A percentile compares a stretch with the other conserved stretches of the same genome.
These are phyloP conservation scores for Anthracocystis walkeri DNA, from an alignment of 1,284 basidiomycete genomes.

Conservation along the genomic window DNA sequence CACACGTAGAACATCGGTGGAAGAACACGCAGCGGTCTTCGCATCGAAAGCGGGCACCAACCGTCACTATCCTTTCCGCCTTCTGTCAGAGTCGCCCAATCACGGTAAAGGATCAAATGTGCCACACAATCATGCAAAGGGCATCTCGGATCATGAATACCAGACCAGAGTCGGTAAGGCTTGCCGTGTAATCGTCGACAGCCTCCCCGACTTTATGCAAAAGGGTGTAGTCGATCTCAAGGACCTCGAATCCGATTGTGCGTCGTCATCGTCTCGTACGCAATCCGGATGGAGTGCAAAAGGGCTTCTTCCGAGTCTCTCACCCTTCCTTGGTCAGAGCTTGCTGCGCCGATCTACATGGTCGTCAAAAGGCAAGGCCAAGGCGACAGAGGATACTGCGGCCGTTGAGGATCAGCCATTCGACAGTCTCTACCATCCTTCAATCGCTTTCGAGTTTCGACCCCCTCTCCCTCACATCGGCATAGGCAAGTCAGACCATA, in stretches of 20 bases:
- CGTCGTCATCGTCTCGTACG: slow-evolving; percentile 1
- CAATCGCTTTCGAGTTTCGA: slow-evolving; percentile 54
- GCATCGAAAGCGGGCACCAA: background rate
- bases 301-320: slow-evolving; percentile 24
- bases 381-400: background rate
- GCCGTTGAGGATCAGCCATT: slow-evolving; percentile 12
- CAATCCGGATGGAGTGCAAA: slow-evolving; percentile 17
- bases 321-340: slow-evolving; percentile 44
- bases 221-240: slow-evolving; percentile 49
- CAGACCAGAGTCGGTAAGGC: slow-evolving; percentile 52
- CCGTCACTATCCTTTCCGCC: slow-evolving; percentile 2
- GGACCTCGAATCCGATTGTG: slow-evolving; percentile 27
- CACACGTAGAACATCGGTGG: background rate
- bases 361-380: slow-evolving; percentile 17
- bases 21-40: background rate
- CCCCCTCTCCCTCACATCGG: slow-evolving; percentile 43
- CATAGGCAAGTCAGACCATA: slow-evolving; percentile 22
- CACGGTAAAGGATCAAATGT: background rate
- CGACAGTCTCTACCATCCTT: slow-evolving; percentile 55
- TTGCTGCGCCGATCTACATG: slow-evolving; percentile 24
- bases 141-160: slow-evolving; percentile 55
- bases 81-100: slow-evolving; percentile 8
- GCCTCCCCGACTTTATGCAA: slow-evolving; percentile 51
- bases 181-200: slow-evolving; percentile 45
- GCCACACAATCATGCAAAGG: background rate